phyloP scores from a whole-genome alignment of 805 yeast genomes.

The Pichia eremophila region DNA sequence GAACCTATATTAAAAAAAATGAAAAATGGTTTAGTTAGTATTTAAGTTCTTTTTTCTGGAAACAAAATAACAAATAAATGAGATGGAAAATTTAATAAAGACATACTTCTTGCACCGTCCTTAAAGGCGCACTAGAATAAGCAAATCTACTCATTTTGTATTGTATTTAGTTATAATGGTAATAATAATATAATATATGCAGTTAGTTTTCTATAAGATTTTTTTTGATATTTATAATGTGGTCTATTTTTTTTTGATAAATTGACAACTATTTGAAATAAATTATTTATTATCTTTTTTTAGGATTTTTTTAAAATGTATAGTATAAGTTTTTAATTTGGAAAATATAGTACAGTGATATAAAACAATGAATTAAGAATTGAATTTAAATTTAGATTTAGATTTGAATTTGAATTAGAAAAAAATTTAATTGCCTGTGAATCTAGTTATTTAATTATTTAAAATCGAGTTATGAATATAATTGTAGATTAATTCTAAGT shows the following conservation, averaged over 20 bases:
- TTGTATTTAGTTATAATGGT: too few relatives aligned
- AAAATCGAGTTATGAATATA: not conserved
- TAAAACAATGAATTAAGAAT: not conserved
- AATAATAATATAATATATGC: not conserved
- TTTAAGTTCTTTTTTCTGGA: not conserved
- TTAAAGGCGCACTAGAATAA: slow-evolving; percentile 96
- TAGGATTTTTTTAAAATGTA: not conserved
- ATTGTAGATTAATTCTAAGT: not conserved
- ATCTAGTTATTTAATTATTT: too few relatives aligned
- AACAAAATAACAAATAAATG: not conserved
- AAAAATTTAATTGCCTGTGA: too few relatives aligned
- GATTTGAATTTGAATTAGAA: too few relatives aligned
- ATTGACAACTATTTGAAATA: not conserved
- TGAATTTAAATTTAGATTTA: not conserved
- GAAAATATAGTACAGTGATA: slow-evolving; percentile 4
- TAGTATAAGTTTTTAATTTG: not conserved
- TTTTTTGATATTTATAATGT: not conserved
- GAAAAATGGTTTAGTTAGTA: slow-evolving; percentile 4
- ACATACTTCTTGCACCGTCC: slow-evolving; percentile 90
- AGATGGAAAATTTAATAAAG: not conserved
- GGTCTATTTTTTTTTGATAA: slow-evolving; percentile 1
- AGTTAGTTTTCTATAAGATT: not conserved
- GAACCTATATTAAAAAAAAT: slow-evolving; percentile 39
- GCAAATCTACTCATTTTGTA: slow-evolving; percentile 47
- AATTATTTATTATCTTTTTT: not conserved